Evolutionary conservation across 257 asterid genomes (phyloP).

Genomic region (Nicotiana otophora): DNA sequence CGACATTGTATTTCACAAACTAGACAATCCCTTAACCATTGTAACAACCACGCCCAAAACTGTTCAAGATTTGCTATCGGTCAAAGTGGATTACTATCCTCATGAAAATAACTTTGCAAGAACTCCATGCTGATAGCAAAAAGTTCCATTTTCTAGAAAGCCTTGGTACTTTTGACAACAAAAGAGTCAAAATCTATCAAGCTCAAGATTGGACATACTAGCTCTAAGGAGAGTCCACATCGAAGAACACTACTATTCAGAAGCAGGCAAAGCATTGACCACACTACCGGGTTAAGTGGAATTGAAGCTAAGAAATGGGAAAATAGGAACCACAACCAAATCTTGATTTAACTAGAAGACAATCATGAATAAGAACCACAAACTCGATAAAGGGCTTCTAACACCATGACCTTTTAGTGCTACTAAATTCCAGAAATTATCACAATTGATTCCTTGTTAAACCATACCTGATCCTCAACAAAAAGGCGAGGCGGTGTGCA

Average conservation of each 20-base stretch:
- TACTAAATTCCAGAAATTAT: not conserved
- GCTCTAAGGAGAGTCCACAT: not conserved
- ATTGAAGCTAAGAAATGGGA: not conserved
- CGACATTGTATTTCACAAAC: not conserved
- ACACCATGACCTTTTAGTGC: not conserved
- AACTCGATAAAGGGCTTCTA: not conserved
- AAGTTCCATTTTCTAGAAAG: not conserved
- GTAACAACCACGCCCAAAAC: not conserved
- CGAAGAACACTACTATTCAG: not conserved
- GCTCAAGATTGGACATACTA: not conserved
- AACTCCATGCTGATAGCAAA: not conserved
- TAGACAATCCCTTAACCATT: not conserved
- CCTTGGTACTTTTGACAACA: not conserved
- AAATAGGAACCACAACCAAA: not conserved
- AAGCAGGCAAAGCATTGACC: not conserved
- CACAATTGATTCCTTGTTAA: not conserved
- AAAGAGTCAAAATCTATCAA: not conserved
- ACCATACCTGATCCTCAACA: conserved; percentile 87
- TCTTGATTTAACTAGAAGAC: not conserved
- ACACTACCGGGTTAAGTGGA: not conserved
- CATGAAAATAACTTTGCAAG: not conserved
- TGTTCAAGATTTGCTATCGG: not conserved
- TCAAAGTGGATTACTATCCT: not conserved
- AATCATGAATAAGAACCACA: not conserved
- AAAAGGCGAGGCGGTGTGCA: conserved; percentile 97